phyloP scores from a whole-genome alignment of 2,329 filamentous ascomycete genomes.

The Rhinocladiella mackenziei region DNA sequence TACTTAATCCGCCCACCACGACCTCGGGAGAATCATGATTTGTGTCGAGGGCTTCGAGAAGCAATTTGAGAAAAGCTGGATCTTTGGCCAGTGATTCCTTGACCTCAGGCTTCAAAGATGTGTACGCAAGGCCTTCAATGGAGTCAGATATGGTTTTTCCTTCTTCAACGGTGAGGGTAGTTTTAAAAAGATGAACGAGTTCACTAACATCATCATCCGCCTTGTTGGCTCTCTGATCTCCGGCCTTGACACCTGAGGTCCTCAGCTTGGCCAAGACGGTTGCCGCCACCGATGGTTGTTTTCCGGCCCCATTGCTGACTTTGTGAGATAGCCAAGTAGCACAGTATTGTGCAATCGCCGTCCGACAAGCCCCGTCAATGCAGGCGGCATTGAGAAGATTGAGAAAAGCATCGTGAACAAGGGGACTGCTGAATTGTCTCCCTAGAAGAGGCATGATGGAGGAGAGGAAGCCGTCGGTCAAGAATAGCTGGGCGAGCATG shows the following conservation, averaged over 20 bases:
- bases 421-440: conserved; percentile 75
- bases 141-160: conserved; percentile 64
- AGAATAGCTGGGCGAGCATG: conserved; percentile 71
- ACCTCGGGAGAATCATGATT: conserved; percentile 62
- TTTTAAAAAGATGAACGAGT: conserved; percentile 53
- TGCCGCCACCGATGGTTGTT: conserved; percentile 54
- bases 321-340: conserved; percentile 82
- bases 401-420: conserved; percentile 79
- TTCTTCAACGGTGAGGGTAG: conserved; percentile 38
- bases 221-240: conserved; percentile 34
- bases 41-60: conserved; percentile 52
- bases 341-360: conserved; percentile 80
- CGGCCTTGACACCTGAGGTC: conserved; percentile 34
- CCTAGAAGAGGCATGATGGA: conserved; percentile 72
- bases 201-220: conserved; percentile 48
- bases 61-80: conserved; percentile 60
- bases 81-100: conserved; percentile 77
- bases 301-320: conserved; percentile 65
- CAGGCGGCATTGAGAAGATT: conserved; percentile 90
- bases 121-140: conserved; percentile 88
- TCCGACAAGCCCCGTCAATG: conserved; percentile 75
- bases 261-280: conserved; percentile 67
- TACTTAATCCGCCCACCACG: conserved; percentile 80
- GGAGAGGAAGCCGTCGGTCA: conserved; percentile 80
- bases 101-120: conserved; percentile 77